Evolutionary conservation across 176 grass and related monocot species (phyloP), one percentile per base, ranked within the genome.

Genomic region (Metroxylon sagu): DNA sequence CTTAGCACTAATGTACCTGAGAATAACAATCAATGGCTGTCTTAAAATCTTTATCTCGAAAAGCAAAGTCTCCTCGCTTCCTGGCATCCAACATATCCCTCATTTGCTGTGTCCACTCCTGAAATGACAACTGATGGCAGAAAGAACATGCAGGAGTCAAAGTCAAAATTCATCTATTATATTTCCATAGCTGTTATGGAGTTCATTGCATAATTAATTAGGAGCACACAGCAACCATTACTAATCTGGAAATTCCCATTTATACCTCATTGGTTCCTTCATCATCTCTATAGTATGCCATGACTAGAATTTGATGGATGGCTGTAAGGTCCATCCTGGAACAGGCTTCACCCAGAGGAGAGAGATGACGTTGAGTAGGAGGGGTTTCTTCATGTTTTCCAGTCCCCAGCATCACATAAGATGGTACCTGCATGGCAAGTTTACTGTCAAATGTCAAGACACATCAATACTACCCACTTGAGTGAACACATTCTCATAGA

Each of bases 81-180:
- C 92, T 82, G 27, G 92, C 87, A 3, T 97, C 92, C 61, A 96
- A 18, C 84, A 91, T 97, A 66, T 97, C 92, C 66, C 86, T 91
- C 92, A 97, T 97, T 73, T 91, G 87, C 43, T 97, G 87, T 65
- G 92, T 97, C 92, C 92, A 97, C 77, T 97, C 92, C 53, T 97
- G 92, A 69, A 97, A 97, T 17, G 92, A 97, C 54, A 97, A 71
- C 92, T 97, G 69, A 73, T 8, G 50, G 21, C 25, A 27, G 69
- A 77, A 14, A 54, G 14, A 27, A 19, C 10, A 26, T 49, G 23
- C 18, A 58, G n/a, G 17, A 57, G 1, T 14, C 10, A 23, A 1
- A 35, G 1, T 39, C 1, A 43, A 43, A 53, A 26, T 14, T 49
- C 15, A 54, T 66, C 25, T 57, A 15, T 28, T 70, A 59, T 12